Base-by-base conservation (phyloP, 2,329 filamentous ascomycete species). In the Thelonectria olida region DNA sequence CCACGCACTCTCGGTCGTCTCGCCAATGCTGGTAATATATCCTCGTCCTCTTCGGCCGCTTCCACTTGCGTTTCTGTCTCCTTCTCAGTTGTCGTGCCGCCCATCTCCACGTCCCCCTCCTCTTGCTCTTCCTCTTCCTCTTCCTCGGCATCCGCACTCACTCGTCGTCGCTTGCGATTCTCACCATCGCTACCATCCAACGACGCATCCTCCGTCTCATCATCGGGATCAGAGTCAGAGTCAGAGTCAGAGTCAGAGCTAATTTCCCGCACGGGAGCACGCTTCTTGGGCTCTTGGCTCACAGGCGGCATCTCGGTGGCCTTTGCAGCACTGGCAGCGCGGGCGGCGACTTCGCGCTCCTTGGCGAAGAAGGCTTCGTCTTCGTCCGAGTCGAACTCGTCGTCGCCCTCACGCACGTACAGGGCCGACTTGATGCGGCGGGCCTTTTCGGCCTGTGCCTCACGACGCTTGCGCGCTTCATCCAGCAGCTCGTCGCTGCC, bases 391-490 rank as follows among this genome's bases (percentile, higher is more conserved):
- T 97, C 93, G n/a, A 86, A 90, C 68, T 97, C 93, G 54, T 98
- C 96, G 73, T 98, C 96, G 67, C 91, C 93, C 36, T 90, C 89
- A 59, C 90, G 87, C 51, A 99, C 91, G 70, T 89, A 95, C 38
- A 95, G 78, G 22, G 90, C 89, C 70, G 92, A 96, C 82, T 97
- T 98, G 79, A 96, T 91, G 73, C 90, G 91, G 28, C 83, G 82
- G 49, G 88, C 84, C 77, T 93, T 93, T 71, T 94, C 92, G n/a
- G 86, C 80, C 67, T 97, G 89, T 67, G 87, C 90, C 53, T 89
- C 82, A 54, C 87, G 84, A 36, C 90, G 84, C 55, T 83, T 85
- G 12, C 84, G 83, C 12, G 88, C 88, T 57, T 85, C 85, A 66
- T 87, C 88, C 28, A 89, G 86, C 5, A 92, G 84, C 42, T 89